Evolutionary conservation across 768 basidiomycete species (phyloP).

Genomic region (Lactarius deliciosus): DNA sequence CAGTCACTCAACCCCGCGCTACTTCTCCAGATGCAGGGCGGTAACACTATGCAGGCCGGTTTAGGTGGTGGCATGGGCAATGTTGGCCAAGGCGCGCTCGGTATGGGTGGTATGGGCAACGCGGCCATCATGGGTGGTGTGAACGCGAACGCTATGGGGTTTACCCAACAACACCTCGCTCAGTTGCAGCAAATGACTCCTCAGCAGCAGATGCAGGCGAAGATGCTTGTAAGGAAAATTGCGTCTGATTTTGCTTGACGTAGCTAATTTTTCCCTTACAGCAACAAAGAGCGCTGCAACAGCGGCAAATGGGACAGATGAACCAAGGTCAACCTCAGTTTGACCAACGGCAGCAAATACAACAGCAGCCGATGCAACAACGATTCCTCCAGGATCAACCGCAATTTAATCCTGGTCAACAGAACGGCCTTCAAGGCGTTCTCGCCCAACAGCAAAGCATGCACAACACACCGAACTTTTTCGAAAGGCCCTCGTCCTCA

Average conservation of each 20-base stretch:
- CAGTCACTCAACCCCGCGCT: slow-evolving; percentile 27
- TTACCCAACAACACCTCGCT: slow-evolving; percentile 24
- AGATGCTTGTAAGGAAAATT: slow-evolving; percentile 16
- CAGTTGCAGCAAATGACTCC: slow-evolving; percentile 26
- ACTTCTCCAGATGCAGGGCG: slow-evolving; percentile 26
- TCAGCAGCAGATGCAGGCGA: slow-evolving; percentile 26
- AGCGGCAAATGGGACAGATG: slow-evolving; percentile 32
- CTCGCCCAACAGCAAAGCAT: slow-evolving; percentile 28
- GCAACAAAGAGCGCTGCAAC: slow-evolving; percentile 26
- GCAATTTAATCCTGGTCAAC: slow-evolving; percentile 27
- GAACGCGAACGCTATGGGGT: slow-evolving; percentile 26
- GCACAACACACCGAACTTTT: slow-evolving; percentile 26
- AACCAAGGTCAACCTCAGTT: slow-evolving; percentile 28
- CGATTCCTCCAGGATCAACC: slow-evolving; percentile 25
- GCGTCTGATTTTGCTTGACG: neutral
- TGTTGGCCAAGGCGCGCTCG: slow-evolving; percentile 31
- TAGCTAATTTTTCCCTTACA: slow-evolving; percentile 7
- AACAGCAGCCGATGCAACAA: slow-evolving; percentile 26
- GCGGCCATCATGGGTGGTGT: slow-evolving; percentile 25
- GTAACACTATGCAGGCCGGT: slow-evolving; percentile 19
- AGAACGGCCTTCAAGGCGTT: slow-evolving; percentile 25
- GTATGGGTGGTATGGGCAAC: slow-evolving; percentile 26
- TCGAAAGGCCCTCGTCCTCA: slow-evolving; percentile 26
- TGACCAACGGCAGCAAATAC: slow-evolving; percentile 27
- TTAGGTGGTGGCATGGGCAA: slow-evolving; percentile 28